phyloP scores from a whole-genome alignment of 768 basidiomycete genomes.

The Hydnomerulius pinastri region DNA sequence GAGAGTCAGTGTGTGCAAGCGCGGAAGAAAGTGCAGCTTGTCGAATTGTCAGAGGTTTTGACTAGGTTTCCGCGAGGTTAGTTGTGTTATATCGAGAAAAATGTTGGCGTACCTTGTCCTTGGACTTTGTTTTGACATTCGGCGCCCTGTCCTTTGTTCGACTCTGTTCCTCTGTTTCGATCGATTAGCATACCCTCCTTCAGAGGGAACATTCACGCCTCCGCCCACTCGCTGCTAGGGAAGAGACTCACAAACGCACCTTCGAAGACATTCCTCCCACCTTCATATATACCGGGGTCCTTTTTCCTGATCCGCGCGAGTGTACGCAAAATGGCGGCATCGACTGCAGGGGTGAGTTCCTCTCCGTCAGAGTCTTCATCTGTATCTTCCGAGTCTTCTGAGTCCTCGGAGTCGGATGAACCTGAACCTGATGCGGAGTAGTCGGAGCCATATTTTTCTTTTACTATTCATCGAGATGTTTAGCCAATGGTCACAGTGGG shows the following conservation, averaged over 20 bases:
- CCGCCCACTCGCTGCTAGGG: too few species aligned
- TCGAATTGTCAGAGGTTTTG: constrained; percentile 75
- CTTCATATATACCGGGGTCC: constrained; percentile 85
- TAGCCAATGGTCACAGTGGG: background rate
- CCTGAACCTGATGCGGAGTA: constrained; percentile 36
- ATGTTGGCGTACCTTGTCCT: constrained; percentile 54
- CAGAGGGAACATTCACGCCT: too few species aligned
- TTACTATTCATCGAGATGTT: constrained; percentile 48
- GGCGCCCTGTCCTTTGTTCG: constrained; percentile 35
- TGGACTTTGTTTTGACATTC: constrained; percentile 27
- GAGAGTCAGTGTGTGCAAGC: constrained; percentile 49
- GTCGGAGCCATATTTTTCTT: constrained; percentile 86
- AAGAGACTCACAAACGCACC: constrained; percentile 46
- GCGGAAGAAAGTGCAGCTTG: constrained; percentile 68
- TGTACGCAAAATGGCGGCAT: constrained; percentile 91
- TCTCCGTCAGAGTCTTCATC: constrained; percentile 96
- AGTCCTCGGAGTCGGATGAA: constrained; percentile 33
- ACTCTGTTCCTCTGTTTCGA: constrained; percentile 63
- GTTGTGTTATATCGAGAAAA: background rate
- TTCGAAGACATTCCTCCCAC: constrained; percentile 70
- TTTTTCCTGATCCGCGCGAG: constrained; percentile 79
- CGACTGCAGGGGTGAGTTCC: constrained; percentile 89
- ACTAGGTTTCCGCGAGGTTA: constrained; percentile 35
- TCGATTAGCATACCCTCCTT: too few species aligned
- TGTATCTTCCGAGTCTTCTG: constrained; percentile 65